Evolutionary conservation across 2,329 filamentous ascomycete species (phyloP), one percentile per base, ranked within the genome.

Genomic region (Alternaria angustiovoidea): DNA sequence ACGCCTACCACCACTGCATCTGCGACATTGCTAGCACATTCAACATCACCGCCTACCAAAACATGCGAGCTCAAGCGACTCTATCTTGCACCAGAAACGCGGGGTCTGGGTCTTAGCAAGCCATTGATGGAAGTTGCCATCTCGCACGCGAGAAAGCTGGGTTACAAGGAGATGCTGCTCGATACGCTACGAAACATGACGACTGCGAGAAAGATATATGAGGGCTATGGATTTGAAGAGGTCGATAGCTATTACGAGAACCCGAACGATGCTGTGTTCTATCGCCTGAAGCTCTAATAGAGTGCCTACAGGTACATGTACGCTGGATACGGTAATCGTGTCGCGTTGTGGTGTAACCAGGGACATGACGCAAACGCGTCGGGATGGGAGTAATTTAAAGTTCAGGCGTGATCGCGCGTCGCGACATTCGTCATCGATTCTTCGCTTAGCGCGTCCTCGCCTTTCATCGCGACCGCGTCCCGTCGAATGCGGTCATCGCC

Each of bases 41-140:
- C 36, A 20, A 54, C 61, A 14, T 51, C 57, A 22, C 54, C 52
- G 20, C 22, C 57, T 6, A 41, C 46, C 16, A 22, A 59, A 14
- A 72, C 70, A 20, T 84, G 82, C 65, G 87, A 89, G 70, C 84
- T 88, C 77, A 89, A 89, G 70, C 79, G 86, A 1, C 76, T 89
- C 0, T 89, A 86, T 64, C 80, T 86, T 8, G 61, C 75, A 2
- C 83, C 83, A 0, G 68, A 76, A 41, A 80, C 81, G 1, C 81
- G 86, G 24, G 83, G 86, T 2, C 65, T 79, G 85, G 0, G 69
- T 86, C 1, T 85, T 86, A 1, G 49, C 49, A 80, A 78, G 51
- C 75, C 76, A 3, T 74, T 89, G 18, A 79, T 86, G 5, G 72
- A 80, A 46, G 73, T 70, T 0, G 79, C 83, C 4, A 67, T 88